Evolutionary conservation across 2,329 filamentous ascomycete genomes (phyloP).

Genomic region (Zelopaecilomyces penicillatus): DNA sequence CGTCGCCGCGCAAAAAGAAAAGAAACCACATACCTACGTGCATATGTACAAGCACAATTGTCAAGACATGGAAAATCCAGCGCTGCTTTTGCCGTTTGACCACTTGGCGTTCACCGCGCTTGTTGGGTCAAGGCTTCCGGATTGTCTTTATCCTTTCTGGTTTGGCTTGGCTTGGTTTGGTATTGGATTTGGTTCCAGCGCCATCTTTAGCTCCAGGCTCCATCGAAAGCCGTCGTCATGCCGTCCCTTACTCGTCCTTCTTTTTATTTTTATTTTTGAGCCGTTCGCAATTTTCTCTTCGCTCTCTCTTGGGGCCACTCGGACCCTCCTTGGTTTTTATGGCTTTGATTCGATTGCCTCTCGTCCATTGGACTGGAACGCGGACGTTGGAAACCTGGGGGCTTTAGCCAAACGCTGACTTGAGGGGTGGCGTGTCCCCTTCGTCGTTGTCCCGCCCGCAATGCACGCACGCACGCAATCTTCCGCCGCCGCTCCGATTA

Average conservation of each 20-base stretch:
- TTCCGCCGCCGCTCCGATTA: background rate
- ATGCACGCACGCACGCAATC: background rate
- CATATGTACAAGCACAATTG: too few species aligned
- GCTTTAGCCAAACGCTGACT: too few species aligned
- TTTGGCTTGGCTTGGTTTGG: too few species aligned
- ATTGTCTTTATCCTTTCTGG: background rate
- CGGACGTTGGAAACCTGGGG: too few species aligned
- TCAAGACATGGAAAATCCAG: slow-evolving; percentile 11
- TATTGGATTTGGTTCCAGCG: background rate
- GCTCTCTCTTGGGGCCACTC: too few species aligned
- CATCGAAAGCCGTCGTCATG: slow-evolving; percentile 3
- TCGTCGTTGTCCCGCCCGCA: background rate
- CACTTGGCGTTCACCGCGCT: slow-evolving; percentile 23
- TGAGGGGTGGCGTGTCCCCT: too few species aligned
- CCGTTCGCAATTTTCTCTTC: too few species aligned
- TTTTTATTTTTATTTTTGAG: background rate
- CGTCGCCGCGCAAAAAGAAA: slow-evolving; percentile 1
- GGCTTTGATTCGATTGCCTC: too few species aligned
- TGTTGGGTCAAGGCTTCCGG: slow-evolving; percentile 11
- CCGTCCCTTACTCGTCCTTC: background rate
- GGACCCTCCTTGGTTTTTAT: too few species aligned
- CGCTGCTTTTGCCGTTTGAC: slow-evolving; percentile 15
- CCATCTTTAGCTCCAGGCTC: slow-evolving; percentile 1
- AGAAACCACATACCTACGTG: too few species aligned
- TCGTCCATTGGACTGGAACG: too few species aligned